A percentile compares a stretch with the other conserved stretches of the same genome.
Conservation (phyloP, 148 eudicot genomes). For the Persicaria maculosa region DNA sequence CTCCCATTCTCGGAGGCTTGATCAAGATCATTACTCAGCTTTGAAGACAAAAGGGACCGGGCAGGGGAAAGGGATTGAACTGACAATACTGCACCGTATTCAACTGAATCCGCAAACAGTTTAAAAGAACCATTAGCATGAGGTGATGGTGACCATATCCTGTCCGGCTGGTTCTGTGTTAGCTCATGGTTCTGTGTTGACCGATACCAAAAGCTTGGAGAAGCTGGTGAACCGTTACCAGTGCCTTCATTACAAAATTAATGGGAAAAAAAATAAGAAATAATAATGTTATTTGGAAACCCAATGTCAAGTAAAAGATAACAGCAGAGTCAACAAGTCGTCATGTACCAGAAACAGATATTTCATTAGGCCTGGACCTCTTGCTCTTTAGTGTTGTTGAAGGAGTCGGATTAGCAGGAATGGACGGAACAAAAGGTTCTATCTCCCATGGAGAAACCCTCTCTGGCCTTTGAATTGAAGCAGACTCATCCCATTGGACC, state of each 20-base stretch:
- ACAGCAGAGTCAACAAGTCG: no score
- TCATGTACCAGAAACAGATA: slow-evolving; percentile 42
- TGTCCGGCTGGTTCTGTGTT: slow-evolving; percentile 24
- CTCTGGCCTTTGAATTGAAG: slow-evolving; percentile 57
- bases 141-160: slow-evolving; percentile 30
- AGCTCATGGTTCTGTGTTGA: slow-evolving; percentile 28
- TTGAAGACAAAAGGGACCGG: slow-evolving; percentile 25
- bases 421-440: slow-evolving; percentile 57
- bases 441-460: slow-evolving; percentile 94
- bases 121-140: slow-evolving; percentile 26
- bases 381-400: slow-evolving; percentile 44
- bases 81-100: slow-evolving; percentile 22
- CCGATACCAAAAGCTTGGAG: slow-evolving; percentile 44
- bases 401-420: slow-evolving; percentile 33
- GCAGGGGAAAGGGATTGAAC: slow-evolving; percentile 23
- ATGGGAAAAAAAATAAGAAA: not conserved
- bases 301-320: not conserved
- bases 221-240: slow-evolving; percentile 17
- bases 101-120: slow-evolving; percentile 23
- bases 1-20: slow-evolving; percentile 25
- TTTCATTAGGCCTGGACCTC: slow-evolving; percentile 58
- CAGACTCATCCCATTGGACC: slow-evolving; percentile 94
- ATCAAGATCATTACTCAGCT: slow-evolving; percentile 19
- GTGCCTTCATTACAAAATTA: not conserved
- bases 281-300: not conserved